Percentiles rank a stretch among this genome's conserved stretches.
These are phyloP conservation scores for Chlamydomonas incerta DNA, from an alignment of 139 green algal species.

Conservation along the genomic window DNA sequence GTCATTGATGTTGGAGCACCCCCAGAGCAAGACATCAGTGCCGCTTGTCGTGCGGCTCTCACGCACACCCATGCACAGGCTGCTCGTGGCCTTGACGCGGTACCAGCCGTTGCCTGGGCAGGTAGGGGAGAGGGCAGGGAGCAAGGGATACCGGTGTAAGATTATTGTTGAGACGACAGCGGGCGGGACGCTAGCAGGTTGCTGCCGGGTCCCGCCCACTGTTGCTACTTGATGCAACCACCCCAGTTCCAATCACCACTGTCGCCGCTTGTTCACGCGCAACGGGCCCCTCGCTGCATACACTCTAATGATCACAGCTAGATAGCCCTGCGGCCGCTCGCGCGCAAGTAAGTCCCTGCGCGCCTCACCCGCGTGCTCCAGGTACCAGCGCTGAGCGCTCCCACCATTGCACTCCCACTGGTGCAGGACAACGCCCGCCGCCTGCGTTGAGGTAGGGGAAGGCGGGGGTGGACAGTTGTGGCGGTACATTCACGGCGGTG, in stretches of 20 bases:
- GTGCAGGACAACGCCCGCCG: neutral
- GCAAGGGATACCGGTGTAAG: no score
- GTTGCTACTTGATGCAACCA: no score
- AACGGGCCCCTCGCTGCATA: no score
- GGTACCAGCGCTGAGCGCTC: neutral
- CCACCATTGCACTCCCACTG: neutral
- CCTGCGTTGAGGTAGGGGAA: neutral
- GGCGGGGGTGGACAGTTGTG: no score
- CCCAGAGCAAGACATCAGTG: neutral
- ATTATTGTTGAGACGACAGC: no score
- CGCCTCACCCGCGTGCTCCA: neutral
- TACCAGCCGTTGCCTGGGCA: neutral
- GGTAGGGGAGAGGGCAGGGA: neutral
- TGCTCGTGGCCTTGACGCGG: neutral
- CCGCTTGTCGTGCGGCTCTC: neutral
- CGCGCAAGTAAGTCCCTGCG: neutral
- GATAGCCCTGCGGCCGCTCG: neutral
- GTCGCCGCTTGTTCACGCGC: no score
- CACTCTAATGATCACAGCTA: neutral
- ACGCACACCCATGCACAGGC: neutral
- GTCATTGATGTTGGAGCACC: neutral
- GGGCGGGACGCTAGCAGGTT: no score
- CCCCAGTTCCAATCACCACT: no score
- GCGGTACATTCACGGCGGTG: no score
- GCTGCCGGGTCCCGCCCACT: no score